Conservation (phyloP, 2,329 filamentous ascomycete species). For the Amphichorda felina region DNA sequence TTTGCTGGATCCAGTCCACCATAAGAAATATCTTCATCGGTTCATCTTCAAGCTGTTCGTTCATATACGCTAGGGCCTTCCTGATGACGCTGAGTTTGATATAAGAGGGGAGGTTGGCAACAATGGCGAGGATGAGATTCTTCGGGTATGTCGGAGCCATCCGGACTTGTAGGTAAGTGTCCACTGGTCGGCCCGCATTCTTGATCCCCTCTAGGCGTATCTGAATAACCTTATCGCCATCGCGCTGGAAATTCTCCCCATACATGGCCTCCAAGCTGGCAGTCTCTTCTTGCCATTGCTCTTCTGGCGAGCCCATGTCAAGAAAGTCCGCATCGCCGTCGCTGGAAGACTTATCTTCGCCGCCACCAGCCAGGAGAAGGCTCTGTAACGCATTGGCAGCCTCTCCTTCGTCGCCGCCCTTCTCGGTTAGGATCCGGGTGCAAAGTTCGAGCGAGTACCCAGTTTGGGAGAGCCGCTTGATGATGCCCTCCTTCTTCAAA, state of each 20-base stretch:
- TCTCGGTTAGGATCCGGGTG: constrained; percentile 61
- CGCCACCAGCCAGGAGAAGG: constrained; percentile 15
- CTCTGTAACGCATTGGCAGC: constrained; percentile 73
- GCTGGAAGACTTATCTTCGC: constrained; percentile 17
- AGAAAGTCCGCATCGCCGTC: constrained; percentile 28
- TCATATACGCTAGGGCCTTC: constrained; percentile 60
- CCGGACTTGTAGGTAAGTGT: constrained; percentile 53
- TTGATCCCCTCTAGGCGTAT: constrained; percentile 51
- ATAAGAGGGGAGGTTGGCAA: constrained; percentile 70
- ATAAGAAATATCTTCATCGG: constrained; percentile 84
- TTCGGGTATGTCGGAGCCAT: constrained; percentile 64
- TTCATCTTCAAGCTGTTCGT: constrained; percentile 62
- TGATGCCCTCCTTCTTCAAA: constrained; percentile 65
- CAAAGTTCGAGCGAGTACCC: constrained; percentile 84
- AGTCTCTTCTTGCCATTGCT: constrained; percentile 78
- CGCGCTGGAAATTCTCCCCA: constrained; percentile 55
- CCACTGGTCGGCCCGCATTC: constrained; percentile 25
- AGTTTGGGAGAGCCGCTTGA: constrained; percentile 69
- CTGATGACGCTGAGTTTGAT: constrained; percentile 83
- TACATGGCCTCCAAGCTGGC: constrained; percentile 77
- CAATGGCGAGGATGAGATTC: constrained; percentile 56
- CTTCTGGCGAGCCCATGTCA: constrained; percentile 38
- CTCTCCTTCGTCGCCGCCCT: constrained; percentile 58
- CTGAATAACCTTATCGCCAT: constrained; percentile 53
- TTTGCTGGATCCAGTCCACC: constrained; percentile 82